Percentiles rank a stretch among this genome's conserved stretches.
phyloP scores from a whole-genome alignment of 2,329 filamentous ascomycete species.

The Bipolaris oryzae region DNA sequence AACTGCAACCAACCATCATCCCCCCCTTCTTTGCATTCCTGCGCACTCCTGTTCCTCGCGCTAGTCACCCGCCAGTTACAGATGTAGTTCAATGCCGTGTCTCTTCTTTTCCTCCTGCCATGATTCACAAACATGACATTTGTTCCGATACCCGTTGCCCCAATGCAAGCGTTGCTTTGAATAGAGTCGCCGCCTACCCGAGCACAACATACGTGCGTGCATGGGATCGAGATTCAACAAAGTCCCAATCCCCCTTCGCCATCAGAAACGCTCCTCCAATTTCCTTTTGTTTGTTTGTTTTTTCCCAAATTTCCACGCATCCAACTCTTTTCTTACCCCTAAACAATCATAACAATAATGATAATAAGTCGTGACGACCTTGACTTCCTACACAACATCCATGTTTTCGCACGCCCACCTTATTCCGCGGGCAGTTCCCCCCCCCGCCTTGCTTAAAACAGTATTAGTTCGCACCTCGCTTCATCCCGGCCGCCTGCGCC shows the following conservation, averaged over 20 bases:
- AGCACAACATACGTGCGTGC: not conserved
- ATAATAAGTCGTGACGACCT: slow-evolving; percentile 12
- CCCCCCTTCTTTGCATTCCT: slow-evolving; percentile 1
- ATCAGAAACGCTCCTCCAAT: too few relatives aligned
- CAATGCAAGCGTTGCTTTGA: not conserved
- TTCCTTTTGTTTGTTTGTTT: too few relatives aligned
- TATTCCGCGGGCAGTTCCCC: too few relatives aligned
- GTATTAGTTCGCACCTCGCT: slow-evolving; percentile 7
- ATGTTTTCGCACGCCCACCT: not conserved
- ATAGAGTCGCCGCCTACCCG: not conserved
- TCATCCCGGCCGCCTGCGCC: slow-evolving; percentile 5
- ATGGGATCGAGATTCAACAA: too few relatives aligned
- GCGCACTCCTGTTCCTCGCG: slow-evolving; percentile 4
- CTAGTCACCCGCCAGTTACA: not conserved
- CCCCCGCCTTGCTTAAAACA: not conserved
- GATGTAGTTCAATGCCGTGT: too few relatives aligned
- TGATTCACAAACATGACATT: not conserved
- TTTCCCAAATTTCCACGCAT: too few relatives aligned
- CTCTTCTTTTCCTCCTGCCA: not conserved
- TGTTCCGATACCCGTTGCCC: not conserved
- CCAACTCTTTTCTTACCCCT: too few relatives aligned
- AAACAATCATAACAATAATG: too few relatives aligned
- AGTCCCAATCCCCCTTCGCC: too few relatives aligned
- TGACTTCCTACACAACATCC: slow-evolving; percentile 1
- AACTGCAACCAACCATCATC: slow-evolving; percentile 5